Conservation (phyloP, 352 stramenopile genomes). For the Phytopythium oedochilum region DNA sequence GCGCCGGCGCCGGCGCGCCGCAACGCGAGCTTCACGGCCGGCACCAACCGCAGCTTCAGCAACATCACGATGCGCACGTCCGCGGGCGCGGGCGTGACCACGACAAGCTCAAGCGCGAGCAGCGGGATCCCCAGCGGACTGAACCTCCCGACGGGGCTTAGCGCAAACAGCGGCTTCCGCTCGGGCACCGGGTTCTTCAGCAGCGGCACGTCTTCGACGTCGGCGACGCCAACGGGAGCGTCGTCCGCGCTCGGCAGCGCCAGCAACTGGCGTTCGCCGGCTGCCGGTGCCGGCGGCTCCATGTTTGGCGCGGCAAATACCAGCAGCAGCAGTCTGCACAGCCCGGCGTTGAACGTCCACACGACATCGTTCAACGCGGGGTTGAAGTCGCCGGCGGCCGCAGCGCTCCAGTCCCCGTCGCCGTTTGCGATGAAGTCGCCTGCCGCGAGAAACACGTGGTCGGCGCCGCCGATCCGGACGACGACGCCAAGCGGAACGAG, state of each 20-base stretch:
- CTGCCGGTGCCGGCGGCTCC: slow-evolving; percentile 1
- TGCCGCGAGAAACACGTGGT: slow-evolving; percentile 1
- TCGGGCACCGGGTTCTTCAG: slow-evolving; percentile 15
- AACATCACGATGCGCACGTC: slow-evolving; percentile 17
- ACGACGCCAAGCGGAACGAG: slow-evolving; percentile 4
- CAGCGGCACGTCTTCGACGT: slow-evolving; percentile 12
- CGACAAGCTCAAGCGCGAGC: not conserved
- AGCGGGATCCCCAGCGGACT: not conserved
- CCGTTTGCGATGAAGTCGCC: slow-evolving; percentile 1
- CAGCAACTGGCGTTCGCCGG: slow-evolving; percentile 3
- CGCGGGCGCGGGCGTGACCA: not conserved
- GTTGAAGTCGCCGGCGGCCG: not conserved
- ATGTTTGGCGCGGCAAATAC: slow-evolving; percentile 1
- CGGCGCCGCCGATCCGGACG: not conserved
- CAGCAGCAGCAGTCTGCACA: slow-evolving; percentile 1
- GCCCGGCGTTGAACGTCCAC: not conserved
- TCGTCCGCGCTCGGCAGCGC: slow-evolving; percentile 6
- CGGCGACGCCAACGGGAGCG: slow-evolving; percentile 10
- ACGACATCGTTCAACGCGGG: slow-evolving; percentile 5
- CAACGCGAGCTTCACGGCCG: slow-evolving; percentile 14
- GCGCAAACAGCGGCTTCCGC: not conserved
- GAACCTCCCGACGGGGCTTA: not conserved
- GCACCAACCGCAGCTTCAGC: slow-evolving; percentile 32
- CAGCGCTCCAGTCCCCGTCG: not conserved
- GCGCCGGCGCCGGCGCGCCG: slow-evolving; percentile 11